Evolutionary conservation across 345 rosid species (phyloP).

Genomic region (Eutrema japonicum): DNA sequence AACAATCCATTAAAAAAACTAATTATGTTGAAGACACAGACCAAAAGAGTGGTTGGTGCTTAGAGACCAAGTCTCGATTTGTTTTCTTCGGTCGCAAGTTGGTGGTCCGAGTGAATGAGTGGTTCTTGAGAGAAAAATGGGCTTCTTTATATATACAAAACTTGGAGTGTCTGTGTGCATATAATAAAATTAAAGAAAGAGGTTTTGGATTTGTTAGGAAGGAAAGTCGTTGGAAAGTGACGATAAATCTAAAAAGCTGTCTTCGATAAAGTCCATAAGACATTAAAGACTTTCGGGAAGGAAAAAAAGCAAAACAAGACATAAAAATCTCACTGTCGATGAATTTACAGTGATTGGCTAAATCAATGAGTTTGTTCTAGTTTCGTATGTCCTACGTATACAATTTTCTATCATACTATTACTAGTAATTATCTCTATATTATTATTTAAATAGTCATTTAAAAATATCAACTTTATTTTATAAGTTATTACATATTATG

Average conservation of each 20-base stretch:
- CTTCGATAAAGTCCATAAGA: slow-evolving; percentile 36
- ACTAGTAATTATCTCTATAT: too few relatives aligned
- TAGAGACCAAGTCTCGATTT: slow-evolving; percentile 26
- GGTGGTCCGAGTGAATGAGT: slow-evolving; percentile 47
- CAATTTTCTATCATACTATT: too few relatives aligned
- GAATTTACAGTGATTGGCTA: slow-evolving; percentile 25
- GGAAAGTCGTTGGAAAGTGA: slow-evolving; percentile 54
- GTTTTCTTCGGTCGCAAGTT: slow-evolving; percentile 39
- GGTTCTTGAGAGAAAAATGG: background rate
- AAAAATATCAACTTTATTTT: too few relatives aligned
- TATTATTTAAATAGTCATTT: too few relatives aligned
- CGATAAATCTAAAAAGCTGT: slow-evolving; percentile 34
- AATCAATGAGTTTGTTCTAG: background rate
- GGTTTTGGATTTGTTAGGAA: slow-evolving; percentile 28
- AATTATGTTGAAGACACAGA: slow-evolving; percentile 13
- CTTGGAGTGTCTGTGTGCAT: slow-evolving; percentile 13
- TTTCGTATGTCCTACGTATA: too few relatives aligned
- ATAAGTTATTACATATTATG: too few relatives aligned
- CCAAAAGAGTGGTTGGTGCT: slow-evolving; percentile 24
- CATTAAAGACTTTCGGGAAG: slow-evolving; percentile 25
- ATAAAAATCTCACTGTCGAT: slow-evolving; percentile 23
- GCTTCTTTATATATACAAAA: slow-evolving; percentile 31
- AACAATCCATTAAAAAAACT: slow-evolving; percentile 33
- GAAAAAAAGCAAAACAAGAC: background rate
- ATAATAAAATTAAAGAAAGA: background rate